A percentile compares a stretch with the other conserved stretches of the same genome.
These are phyloP conservation scores for Neoboletus brunneissimus DNA, from an alignment of 768 basidiomycete genomes.

Conservation along the genomic window DNA sequence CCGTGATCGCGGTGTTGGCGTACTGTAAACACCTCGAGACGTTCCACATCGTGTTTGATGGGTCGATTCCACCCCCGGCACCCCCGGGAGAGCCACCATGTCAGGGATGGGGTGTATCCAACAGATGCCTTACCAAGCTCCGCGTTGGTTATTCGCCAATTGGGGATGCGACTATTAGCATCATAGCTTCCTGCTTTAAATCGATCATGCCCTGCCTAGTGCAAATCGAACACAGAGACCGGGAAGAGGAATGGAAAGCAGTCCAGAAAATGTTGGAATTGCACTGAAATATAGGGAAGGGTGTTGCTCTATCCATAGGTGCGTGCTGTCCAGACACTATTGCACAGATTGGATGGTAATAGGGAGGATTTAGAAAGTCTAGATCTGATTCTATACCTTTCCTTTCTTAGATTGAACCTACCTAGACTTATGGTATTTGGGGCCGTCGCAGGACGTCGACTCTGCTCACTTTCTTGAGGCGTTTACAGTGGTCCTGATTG, in stretches of 20 bases:
- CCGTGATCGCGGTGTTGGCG: conserved; percentile 14
- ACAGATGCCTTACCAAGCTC: conserved; percentile 11
- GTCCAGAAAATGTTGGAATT: conserved; percentile 6
- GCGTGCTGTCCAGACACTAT: neutral
- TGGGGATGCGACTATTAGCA: neutral
- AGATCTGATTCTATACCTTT: neutral
- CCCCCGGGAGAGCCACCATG: neutral
- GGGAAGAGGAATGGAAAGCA: conserved; percentile 2
- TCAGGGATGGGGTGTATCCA: conserved; percentile 6
- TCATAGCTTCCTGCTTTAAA: conserved; percentile 12
- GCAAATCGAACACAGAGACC: neutral
- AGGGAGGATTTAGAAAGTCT: neutral
- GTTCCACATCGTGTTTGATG: conserved; percentile 21
- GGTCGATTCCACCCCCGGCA: neutral
- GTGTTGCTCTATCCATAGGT: neutral
- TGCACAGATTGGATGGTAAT: too few relatives aligned
- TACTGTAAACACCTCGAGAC: conserved; percentile 12
- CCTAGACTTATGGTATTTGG: neutral
- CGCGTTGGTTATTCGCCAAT: conserved; percentile 20
- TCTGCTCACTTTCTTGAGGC: neutral
- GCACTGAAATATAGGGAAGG: neutral
- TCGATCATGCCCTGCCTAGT: conserved; percentile 14
- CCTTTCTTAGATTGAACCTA: neutral
- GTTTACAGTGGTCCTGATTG: too few relatives aligned
- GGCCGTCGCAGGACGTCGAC: neutral